Evolutionary conservation across 2,329 filamentous ascomycete species (phyloP).

Genomic region (Ceratocystis colombiana): DNA sequence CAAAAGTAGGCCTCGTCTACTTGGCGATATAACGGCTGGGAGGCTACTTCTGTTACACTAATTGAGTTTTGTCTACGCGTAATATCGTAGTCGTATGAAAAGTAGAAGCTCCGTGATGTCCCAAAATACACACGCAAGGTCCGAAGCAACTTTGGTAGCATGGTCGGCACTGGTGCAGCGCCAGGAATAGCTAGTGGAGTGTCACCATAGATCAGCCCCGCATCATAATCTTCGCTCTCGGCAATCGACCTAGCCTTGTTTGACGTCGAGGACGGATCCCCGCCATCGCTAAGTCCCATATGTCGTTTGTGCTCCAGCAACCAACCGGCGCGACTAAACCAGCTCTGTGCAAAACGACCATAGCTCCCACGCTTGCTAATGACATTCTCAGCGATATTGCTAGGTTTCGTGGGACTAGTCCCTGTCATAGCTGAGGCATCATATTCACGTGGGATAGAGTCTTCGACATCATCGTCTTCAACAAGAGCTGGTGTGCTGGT

Average conservation of each 20-base stretch:
- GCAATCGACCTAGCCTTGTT: conserved; percentile 35
- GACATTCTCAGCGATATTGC: conserved; percentile 77
- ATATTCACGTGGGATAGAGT: conserved; percentile 32
- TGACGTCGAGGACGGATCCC: conserved; percentile 7
- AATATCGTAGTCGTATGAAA: conserved; percentile 88
- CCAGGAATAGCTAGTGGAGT: conserved; percentile 1
- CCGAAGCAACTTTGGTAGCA: conserved; percentile 75
- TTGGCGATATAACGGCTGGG: conserved; percentile 54
- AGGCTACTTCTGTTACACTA: conserved; percentile 34
- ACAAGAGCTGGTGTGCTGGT: conserved; percentile 34
- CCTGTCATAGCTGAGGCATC: conserved; percentile 30
- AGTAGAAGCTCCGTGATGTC: conserved; percentile 77
- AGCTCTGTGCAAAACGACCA: conserved; percentile 77
- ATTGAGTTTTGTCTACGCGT: conserved; percentile 52
- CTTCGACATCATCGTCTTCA: conserved; percentile 38
- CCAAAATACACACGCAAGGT: conserved; percentile 79
- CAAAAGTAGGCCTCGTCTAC: conserved; percentile 81
- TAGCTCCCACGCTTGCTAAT: conserved; percentile 74
- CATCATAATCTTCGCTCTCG: conserved; percentile 22
- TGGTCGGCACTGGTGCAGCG: conserved; percentile 32
- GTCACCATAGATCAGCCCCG: conserved; percentile 21
- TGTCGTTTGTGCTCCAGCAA: conserved; percentile 58
- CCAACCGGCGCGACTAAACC: conserved; percentile 84
- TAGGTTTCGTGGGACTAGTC: conserved; percentile 34
- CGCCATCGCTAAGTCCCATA: conserved; percentile 53